Evolutionary conservation across 108 stramenopile species (phyloP), one percentile per base, ranked within the genome.

Genomic region (Conticribra guillardii): DNA sequence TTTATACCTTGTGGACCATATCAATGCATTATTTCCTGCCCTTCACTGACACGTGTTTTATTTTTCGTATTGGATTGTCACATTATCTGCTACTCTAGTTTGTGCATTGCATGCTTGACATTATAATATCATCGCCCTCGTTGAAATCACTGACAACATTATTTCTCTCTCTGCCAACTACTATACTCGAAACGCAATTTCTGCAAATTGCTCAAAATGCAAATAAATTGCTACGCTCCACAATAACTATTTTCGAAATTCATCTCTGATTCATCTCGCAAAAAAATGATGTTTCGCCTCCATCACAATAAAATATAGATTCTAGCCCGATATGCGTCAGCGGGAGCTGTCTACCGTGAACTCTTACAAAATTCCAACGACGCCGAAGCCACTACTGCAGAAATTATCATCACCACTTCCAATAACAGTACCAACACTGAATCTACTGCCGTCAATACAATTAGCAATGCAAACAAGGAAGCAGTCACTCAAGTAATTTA

Each of bases 291-390:
- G n/a, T 32, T 33, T 3, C 7, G n/a, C 3, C 19, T 27, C 29
- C 60, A 24, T 61, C 3, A 16, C 61, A n/a, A 24, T 9, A 9
- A 5, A 11, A 41, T 11, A 18, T 48, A 74, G 79, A 91, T 95
- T 61, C 64, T 95, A 24, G 93, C 93, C 26, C 80, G 93, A 16
- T 95, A 95, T 62, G 89, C 93, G 8, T 74, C 84, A 3, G 87
- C 86, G 1, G 85, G 85, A 9, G 90, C 93, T 0, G 86, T 92
- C 3, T 95, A 90, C 66, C 86, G 93, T 28, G 93, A 95, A 65
- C 68, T 95, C 14, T 54, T 95, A 24, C 93, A 95, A 66, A 95
- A 95, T 70, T 80, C 82, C 46, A 95, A 95, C 53, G 93, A 95
- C 61, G 93, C 93, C 58, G 83, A 91, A 29, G 89, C 90, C 9